Evolutionary conservation across 331 rosid genomes (phyloP).

Genomic region (Rhamnella rubrinervis): DNA sequence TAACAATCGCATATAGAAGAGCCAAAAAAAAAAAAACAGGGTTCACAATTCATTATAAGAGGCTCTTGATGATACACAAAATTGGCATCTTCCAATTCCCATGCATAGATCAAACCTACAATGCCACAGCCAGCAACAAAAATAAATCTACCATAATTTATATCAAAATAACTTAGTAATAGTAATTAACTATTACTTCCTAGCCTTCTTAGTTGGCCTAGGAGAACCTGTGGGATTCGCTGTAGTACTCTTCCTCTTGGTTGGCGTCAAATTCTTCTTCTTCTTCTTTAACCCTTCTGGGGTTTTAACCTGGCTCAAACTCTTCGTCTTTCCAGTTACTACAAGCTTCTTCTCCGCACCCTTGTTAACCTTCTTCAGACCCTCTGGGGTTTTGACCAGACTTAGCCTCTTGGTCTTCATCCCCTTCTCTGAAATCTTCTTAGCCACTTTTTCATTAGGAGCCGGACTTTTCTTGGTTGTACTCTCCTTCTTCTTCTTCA

Average conservation of each 20-base stretch:
- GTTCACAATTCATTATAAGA: no score
- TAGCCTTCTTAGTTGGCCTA: slow-evolving; percentile 29
- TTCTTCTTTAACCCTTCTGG: slow-evolving; percentile 43
- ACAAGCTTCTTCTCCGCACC: neutral
- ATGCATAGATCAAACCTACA: no score
- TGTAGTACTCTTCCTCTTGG: slow-evolving; percentile 21
- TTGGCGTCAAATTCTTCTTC: slow-evolving; percentile 25
- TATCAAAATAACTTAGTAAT: no score
- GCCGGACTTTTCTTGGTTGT: neutral
- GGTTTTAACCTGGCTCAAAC: slow-evolving; percentile 44
- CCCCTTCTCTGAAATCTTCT: slow-evolving; percentile 16
- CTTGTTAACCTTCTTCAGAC: slow-evolving; percentile 14
- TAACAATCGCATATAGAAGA: no score
- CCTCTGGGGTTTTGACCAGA: slow-evolving; percentile 47
- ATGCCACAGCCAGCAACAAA: no score
- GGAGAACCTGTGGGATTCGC: slow-evolving; percentile 17
- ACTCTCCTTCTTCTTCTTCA: neutral
- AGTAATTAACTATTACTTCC: slow-evolving; percentile 23
- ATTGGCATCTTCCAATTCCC: no score
- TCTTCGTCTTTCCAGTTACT: slow-evolving; percentile 30
- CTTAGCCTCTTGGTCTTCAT: slow-evolving; percentile 47
- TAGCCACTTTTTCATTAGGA: neutral
- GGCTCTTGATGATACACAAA: no score
- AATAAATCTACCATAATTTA: no score
- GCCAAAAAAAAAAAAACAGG: no score